Base-by-base conservation (phyloP, 441 rosid species). In the Adansonia madagascariensis region DNA sequence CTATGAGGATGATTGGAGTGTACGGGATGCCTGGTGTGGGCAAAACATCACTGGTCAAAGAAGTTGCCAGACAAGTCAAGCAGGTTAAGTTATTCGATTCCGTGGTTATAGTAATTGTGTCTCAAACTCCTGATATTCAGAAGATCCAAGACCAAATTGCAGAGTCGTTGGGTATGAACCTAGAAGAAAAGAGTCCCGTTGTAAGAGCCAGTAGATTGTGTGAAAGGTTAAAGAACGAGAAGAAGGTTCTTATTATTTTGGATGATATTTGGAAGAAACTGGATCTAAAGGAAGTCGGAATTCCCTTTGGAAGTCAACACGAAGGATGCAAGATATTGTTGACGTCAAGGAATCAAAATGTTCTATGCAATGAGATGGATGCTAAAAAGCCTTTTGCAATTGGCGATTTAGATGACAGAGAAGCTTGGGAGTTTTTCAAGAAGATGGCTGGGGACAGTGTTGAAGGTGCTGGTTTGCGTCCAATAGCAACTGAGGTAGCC, bases 231-330 rank as follows among this genome's bases (percentile, higher is more conserved):
- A 71, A 35, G 49, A 53, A 52, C 3, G 73, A 69, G 27, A 71
- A 71, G 9, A 52, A 7, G 5, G 8, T 47, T 14, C 57, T 50
- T 2, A 17, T 50, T 8, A 0, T 70, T 22, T 3, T 68, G 1
- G 84, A 82, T 76, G 43, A 82, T 22, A 24, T 78, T 43, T 82
- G 84, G 84, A 6, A 5, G 15, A n/a, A 8, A 10, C 67, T 81
- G 4, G 79, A 81, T 4, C 66, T 61, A 2, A 18, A 75, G 31
- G 27, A 18, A n/a, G 63, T 65, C 17, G 22, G 43, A 24, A 49
- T 69, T 49, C 73, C 57, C 5, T 22, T 22, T 47, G 59, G 43
- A 50, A 8, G 18, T 15, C 8, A 70, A 8, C 18, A 71, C 1
- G 31, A 31, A 41, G 74, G 47, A n/a, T 71, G 74, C 74, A 27